These are phyloP conservation scores for Citrus mangshanensis DNA, from an alignment of 345 rosid species.

Conservation along the genomic window DNA sequence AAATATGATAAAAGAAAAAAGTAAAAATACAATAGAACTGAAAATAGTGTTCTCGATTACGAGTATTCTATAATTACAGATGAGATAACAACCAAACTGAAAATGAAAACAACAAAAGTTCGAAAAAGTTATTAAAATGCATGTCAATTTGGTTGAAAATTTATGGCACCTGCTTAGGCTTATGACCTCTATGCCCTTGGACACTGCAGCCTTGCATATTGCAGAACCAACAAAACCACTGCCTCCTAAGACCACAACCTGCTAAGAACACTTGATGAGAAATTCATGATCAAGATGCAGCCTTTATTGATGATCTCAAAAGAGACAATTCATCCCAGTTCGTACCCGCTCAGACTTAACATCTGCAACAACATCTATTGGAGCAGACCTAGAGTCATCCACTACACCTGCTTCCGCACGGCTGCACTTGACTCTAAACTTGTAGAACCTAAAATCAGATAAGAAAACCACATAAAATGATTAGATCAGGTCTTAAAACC, in stretches of 20 bases:
- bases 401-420: conserved; percentile 47
- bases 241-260: conserved; percentile 93
- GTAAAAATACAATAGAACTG: background rate
- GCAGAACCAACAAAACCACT: conserved; percentile 94
- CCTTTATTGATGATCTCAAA: background rate
- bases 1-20: background rate
- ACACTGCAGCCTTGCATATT: conserved; percentile 87
- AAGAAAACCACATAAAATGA: background rate
- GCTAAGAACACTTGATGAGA: conserved; percentile 25
- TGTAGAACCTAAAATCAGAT: conserved; percentile 41
- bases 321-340: background rate
- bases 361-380: conserved; percentile 84
- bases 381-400: conserved; percentile 40
- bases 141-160: conserved; percentile 9
- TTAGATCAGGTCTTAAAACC: background rate
- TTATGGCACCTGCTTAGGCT: conserved; percentile 77
- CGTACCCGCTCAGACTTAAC: conserved; percentile 72
- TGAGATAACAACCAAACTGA: background rate
- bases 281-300: background rate
- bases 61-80: background rate
- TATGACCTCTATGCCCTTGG: conserved; percentile 74
- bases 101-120: background rate
- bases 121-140: background rate
- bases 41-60: background rate
- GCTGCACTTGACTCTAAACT: conserved; percentile 57